A percentile compares a stretch with the other conserved stretches of the same genome.
These are phyloP conservation scores for Parachaetomium inaequale DNA, from an alignment of 495 filamentous ascomycete species.

Conservation along the genomic window DNA sequence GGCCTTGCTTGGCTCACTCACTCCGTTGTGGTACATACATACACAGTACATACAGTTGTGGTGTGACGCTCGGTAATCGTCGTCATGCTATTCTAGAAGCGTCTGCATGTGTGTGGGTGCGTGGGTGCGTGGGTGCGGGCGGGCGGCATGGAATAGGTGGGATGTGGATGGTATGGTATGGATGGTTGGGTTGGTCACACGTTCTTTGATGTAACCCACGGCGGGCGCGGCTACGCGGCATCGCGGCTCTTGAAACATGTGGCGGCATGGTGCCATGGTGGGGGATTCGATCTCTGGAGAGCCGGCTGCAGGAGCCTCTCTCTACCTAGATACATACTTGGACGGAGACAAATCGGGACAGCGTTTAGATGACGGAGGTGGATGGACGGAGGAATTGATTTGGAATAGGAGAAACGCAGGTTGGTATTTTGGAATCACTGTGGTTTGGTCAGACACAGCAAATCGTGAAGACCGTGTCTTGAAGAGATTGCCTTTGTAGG, in stretches of 20 bases:
- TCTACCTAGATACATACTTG: too few relatives aligned
- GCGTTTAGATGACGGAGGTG: background rate
- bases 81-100: constrained; percentile 7
- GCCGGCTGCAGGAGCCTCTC: too few relatives aligned
- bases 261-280: too few relatives aligned
- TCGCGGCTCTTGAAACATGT: constrained; percentile 2
- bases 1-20: too few relatives aligned
- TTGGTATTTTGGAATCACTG: background rate
- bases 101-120: background rate
- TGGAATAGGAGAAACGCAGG: background rate
- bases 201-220: background rate
- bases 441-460: too few relatives aligned
- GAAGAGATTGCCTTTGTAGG: too few relatives aligned
- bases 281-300: too few relatives aligned
- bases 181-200: background rate
- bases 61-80: background rate
- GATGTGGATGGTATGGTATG: background rate
- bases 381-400: background rate
- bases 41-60: too few relatives aligned
- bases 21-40: too few relatives aligned
- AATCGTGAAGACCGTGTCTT: too few relatives aligned
- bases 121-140: background rate
- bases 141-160: background rate
- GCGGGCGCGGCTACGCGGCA: background rate
- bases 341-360: background rate